Percentiles rank a stretch among this genome's conserved stretches.
phyloP scores from a whole-genome alignment of 768 basidiomycete species.

The Boletus huronensis region DNA sequence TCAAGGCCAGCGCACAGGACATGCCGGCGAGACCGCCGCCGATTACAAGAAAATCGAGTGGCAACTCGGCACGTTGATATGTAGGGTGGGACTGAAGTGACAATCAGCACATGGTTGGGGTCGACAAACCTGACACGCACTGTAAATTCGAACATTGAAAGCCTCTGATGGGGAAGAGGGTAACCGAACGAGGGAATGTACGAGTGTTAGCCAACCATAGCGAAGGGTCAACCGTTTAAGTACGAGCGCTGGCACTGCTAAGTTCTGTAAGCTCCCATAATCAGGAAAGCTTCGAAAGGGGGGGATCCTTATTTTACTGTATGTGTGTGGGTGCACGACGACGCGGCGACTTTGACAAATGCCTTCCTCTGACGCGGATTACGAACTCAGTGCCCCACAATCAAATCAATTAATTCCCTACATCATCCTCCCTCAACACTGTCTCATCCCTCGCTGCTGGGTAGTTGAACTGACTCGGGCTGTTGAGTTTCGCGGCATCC shows the following conservation, averaged over 20 bases:
- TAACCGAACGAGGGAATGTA: background rate
- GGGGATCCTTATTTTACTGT: slow-evolving; percentile 6
- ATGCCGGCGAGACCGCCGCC: slow-evolving; percentile 56
- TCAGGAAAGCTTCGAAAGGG: slow-evolving; percentile 9
- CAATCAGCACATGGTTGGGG: background rate
- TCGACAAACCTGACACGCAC: slow-evolving; percentile 4
- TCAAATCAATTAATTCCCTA: background rate
- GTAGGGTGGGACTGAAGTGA: slow-evolving; percentile 11
- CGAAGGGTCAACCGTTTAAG: slow-evolving; percentile 8
- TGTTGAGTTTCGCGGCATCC: background rate
- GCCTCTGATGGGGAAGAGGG: background rate
- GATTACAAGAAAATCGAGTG: slow-evolving; percentile 42
- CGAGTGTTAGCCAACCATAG: background rate
- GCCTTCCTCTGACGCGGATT: background rate
- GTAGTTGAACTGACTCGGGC: background rate
- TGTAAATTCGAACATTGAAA: slow-evolving; percentile 12
- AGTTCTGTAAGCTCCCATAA: slow-evolving; percentile 20
- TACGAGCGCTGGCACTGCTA: slow-evolving; percentile 13
- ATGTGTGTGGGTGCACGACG: slow-evolving; percentile 1
- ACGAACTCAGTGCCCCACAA: slow-evolving; percentile 11
- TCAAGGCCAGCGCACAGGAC: slow-evolving; percentile 52
- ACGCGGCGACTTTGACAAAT: slow-evolving; percentile 7
- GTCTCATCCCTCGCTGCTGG: background rate
- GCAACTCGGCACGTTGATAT: slow-evolving; percentile 12
- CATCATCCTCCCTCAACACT: background rate